Base-by-base conservation (phyloP, 768 basidiomycete species). In the Leccinellum albellum region DNA sequence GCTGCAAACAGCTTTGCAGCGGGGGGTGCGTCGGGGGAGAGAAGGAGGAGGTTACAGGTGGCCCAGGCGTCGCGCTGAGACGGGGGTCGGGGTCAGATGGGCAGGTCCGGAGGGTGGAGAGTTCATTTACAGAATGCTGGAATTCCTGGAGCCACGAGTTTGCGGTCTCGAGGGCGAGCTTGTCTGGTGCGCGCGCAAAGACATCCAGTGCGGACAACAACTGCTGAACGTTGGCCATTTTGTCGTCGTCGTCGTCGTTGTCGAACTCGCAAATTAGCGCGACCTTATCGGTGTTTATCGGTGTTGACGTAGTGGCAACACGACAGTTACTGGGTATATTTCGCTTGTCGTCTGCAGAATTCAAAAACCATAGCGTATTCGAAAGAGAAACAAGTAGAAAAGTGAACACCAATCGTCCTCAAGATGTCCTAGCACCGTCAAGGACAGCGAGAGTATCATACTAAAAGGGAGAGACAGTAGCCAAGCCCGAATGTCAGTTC, bases 61-160 rank as follows among this genome's bases (percentile, higher is more conserved):
- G 87, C 82, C 97, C 97, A 99, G 64, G 97, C 95, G 74, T 97
- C 93, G 73, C 85, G 82, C 97, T 99, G 83, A 42, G 75, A 78
- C 79, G 79, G 76, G 78, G 76, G 76, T 75, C 74, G 78, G 71
- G 72, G 84, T 89, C 79, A 88, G 86, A 87, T 79, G 79, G 74
- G 79, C 79, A 66, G 78, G 76, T 74, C 78, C 74, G 70, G 63
- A 83, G 75, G 84, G 81, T 82, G 80, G 84, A 86, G 84, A 85
- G 75, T 78, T 78, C 79, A 89, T 85, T 89, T 87, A 98, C 96
- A 79, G 93, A 95, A 80, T 98, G 95, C 79, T 99, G 96, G 73
- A 98, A 99, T 74, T 95, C 94, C 78, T 94, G 89, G 61, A 99
- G 87, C 94, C 94, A 98, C 64, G 85, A 76, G 77, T 97, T 98